Evolutionary conservation across 2,329 filamentous ascomycete species (phyloP).

Genomic region (Tolypocladium nubicola): DNA sequence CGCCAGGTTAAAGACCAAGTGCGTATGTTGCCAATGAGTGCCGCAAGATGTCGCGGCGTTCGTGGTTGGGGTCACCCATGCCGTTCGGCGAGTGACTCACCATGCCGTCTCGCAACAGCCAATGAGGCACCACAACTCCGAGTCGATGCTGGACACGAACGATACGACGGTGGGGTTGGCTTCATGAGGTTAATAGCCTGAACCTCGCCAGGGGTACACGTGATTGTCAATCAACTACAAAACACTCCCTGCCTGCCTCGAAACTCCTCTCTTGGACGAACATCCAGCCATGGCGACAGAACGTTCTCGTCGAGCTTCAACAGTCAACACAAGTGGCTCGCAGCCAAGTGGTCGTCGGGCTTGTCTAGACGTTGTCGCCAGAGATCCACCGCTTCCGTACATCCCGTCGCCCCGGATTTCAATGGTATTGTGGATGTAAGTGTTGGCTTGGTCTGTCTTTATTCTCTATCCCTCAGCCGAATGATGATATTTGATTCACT

Average conservation of each 20-base stretch:
- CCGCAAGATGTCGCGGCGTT: not conserved
- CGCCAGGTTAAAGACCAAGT: not conserved
- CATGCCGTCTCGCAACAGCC: not conserved
- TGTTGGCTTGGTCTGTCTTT: not conserved
- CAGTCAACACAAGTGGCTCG: not conserved
- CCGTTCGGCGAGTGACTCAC: not conserved
- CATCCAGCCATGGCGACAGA: not conserved
- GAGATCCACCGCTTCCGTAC: not conserved
- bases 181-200: no score
- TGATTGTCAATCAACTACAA: not conserved
- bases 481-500: conserved; percentile 4
- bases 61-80: not conserved
- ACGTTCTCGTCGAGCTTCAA: not conserved
- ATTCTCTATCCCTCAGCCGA: not conserved
- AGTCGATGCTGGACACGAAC: not conserved
- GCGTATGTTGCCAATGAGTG: not conserved
- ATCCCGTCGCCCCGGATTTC: no score
- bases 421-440: not conserved
- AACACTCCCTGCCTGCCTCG: not conserved
- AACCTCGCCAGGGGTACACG: no score
- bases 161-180: not conserved
- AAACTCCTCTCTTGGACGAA: not conserved
- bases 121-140: not conserved
- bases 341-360: not conserved
- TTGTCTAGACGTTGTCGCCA: not conserved